A percentile compares a stretch with the other conserved stretches of the same genome.
phyloP scores from a whole-genome alignment of 2,329 filamentous ascomycete species.

The Aspergillus sergii region DNA sequence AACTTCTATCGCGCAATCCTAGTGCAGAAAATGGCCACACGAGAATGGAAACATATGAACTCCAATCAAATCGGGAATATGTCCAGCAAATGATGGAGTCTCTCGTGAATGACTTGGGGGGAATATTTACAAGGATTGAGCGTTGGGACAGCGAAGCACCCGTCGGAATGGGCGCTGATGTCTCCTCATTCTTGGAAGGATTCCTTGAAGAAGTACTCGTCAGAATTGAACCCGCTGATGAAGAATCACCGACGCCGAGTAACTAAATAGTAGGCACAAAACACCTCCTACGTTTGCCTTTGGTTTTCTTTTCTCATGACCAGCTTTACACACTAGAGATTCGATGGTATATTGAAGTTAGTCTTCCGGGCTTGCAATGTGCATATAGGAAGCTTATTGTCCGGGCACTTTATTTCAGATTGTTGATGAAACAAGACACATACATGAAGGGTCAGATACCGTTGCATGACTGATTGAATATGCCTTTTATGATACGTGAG shows the following conservation, averaged over 20 bases:
- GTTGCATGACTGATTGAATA: neutral
- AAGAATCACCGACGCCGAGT: conserved; percentile 10
- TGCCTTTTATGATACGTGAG: conserved; percentile 10
- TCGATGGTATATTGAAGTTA: neutral
- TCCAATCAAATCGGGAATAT: conserved; percentile 68
- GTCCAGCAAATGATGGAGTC: conserved; percentile 81
- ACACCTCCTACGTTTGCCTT: neutral
- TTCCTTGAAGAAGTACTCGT: conserved; percentile 93
- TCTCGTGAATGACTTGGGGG: conserved; percentile 78
- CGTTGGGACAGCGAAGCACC: conserved; percentile 81
- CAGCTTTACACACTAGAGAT: neutral
- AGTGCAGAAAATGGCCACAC: conserved; percentile 57
- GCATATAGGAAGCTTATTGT: neutral
- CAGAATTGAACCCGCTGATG: conserved; percentile 74
- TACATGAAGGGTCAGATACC: neutral
- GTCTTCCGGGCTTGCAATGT: neutral
- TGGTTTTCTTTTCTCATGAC: neutral
- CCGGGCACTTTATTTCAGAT: neutral
- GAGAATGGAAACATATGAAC: conserved; percentile 42
- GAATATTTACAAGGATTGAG: conserved; percentile 88
- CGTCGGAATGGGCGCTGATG: conserved; percentile 91
- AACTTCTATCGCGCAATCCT: conserved; percentile 41
- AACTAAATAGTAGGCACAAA: neutral
- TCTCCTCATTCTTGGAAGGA: conserved; percentile 85
- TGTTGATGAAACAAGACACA: neutral